Conservation (phyloP, 352 stramenopile species). For the Phytophthora citricola region DNA sequence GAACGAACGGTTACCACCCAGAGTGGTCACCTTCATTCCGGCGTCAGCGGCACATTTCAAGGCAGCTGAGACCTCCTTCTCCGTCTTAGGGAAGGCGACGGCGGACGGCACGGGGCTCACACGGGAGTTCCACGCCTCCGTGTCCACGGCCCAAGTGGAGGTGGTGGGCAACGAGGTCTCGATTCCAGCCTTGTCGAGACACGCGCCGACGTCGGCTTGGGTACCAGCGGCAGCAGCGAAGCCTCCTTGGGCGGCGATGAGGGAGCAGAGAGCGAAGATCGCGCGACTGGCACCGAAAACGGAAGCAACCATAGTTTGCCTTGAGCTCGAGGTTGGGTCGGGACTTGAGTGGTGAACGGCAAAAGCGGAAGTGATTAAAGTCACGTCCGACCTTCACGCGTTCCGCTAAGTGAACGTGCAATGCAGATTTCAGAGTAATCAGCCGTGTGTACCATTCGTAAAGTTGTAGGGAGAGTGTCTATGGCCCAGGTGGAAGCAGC, state of each 20-base stretch:
- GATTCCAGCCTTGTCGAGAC: slow-evolving; percentile 22
- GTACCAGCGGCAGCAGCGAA: slow-evolving; percentile 9
- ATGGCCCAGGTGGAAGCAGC: too few relatives aligned
- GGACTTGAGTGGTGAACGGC: slow-evolving; percentile 16
- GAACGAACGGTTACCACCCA: slow-evolving; percentile 28
- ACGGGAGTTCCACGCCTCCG: slow-evolving; percentile 31
- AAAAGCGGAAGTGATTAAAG: slow-evolving; percentile 22
- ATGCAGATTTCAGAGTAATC: neutral
- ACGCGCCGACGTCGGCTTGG: slow-evolving; percentile 18
- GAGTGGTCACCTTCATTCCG: slow-evolving; percentile 34
- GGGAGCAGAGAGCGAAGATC: slow-evolving; percentile 32
- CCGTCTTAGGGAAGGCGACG: slow-evolving; percentile 27
- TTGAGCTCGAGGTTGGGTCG: slow-evolving; percentile 15
- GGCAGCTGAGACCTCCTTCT: slow-evolving; percentile 27
- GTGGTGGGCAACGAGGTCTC: slow-evolving; percentile 25
- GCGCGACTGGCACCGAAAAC: slow-evolving; percentile 19
- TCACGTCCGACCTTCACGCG: neutral
- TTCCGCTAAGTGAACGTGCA: neutral
- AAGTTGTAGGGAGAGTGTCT: neutral
- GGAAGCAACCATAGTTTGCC: slow-evolving; percentile 27
- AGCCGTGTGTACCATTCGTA: neutral
- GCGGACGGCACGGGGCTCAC: slow-evolving; percentile 24
- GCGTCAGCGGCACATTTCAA: slow-evolving; percentile 29
- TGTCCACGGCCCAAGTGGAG: slow-evolving; percentile 24
- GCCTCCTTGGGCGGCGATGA: slow-evolving; percentile 25